Evolutionary conservation across 805 yeast genomes (phyloP).

Genomic region (Ogataea chonburiensis): DNA sequence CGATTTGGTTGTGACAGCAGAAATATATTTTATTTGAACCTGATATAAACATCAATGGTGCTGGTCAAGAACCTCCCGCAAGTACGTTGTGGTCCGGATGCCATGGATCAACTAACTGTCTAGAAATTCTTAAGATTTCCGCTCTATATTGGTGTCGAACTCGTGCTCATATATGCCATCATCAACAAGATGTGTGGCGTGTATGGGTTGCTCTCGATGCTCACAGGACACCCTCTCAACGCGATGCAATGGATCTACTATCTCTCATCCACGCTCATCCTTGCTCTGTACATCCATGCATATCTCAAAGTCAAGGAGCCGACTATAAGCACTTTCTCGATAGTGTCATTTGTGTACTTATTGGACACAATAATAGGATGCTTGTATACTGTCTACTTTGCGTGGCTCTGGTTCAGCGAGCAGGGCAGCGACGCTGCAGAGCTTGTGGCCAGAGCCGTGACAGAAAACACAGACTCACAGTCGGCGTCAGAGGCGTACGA

Average conservation of each 20-base stretch:
- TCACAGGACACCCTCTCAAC: slow-evolving; percentile 86
- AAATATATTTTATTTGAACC: slow-evolving; percentile 1
- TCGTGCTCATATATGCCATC: slow-evolving; percentile 69
- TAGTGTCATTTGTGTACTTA: slow-evolving; percentile 60
- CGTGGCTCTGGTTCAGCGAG: slow-evolving; percentile 66
- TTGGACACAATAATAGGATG: slow-evolving; percentile 67
- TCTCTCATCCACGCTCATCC: slow-evolving; percentile 55
- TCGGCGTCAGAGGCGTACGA: slow-evolving; percentile 64
- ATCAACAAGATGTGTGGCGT: slow-evolving; percentile 87
- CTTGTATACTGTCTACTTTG: slow-evolving; percentile 71
- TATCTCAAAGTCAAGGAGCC: slow-evolving; percentile 50
- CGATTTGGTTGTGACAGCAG: slow-evolving; percentile 7
- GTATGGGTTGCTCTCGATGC: slow-evolving; percentile 79
- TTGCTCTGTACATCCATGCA: slow-evolving; percentile 67
- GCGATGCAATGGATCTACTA: slow-evolving; percentile 82
- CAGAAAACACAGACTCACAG: slow-evolving; percentile 40
- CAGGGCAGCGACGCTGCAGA: slow-evolving; percentile 10
- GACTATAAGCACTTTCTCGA: slow-evolving; percentile 58
- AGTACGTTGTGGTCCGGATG: slow-evolving; percentile 14
- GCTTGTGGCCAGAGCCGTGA: slow-evolving; percentile 6
- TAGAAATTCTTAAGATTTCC: slow-evolving; percentile 46
- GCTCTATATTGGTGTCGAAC: slow-evolving; percentile 82
- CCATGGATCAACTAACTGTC: slow-evolving; percentile 5
- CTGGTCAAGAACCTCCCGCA: slow-evolving; percentile 22
- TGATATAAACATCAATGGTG: slow-evolving; percentile 11